Percentiles rank a stretch among this genome's conserved stretches.
phyloP scores from a whole-genome alignment of 257 asterid genomes.

The Nicotiana undulata region DNA sequence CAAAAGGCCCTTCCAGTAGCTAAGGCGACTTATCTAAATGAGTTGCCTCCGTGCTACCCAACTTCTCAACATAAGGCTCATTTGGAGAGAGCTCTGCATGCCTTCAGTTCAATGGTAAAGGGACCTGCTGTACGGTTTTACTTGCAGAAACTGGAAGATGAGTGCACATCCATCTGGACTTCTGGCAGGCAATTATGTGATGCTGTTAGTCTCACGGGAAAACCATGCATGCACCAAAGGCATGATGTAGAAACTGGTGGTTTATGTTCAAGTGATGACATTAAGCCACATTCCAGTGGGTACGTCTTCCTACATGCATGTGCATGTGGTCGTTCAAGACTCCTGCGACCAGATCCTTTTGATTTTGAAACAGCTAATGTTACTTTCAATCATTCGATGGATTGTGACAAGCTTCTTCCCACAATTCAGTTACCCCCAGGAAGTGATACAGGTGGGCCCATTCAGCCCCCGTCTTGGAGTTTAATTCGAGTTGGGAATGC shows the following conservation, averaged over 20 bases:
- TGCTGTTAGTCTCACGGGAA: slow-evolving; percentile 92
- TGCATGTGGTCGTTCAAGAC: slow-evolving; percentile 98
- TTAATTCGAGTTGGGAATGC: slow-evolving; percentile 85
- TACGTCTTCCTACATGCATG: slow-evolving; percentile 95
- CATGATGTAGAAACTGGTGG: slow-evolving; percentile 34
- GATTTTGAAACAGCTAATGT: slow-evolving; percentile 78
- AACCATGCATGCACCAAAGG: slow-evolving; percentile 84
- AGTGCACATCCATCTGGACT: slow-evolving; percentile 78
- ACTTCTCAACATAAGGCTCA: slow-evolving; percentile 73
- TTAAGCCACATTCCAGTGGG: slow-evolving; percentile 80
- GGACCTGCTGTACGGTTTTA: slow-evolving; percentile 70
- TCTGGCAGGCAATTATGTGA: slow-evolving; percentile 92
- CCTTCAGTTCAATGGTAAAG: slow-evolving; percentile 66
- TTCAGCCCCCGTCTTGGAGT: slow-evolving; percentile 59
- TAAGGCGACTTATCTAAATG: slow-evolving; percentile 62
- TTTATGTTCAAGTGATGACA: slow-evolving; percentile 24
- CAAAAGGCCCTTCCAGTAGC: slow-evolving; percentile 81
- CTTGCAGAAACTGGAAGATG: slow-evolving; percentile 57
- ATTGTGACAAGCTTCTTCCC: slow-evolving; percentile 91
- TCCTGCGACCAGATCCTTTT: slow-evolving; percentile 74
- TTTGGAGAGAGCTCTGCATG: slow-evolving; percentile 53
- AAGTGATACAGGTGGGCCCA: slow-evolving; percentile 31
- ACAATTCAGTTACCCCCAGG: slow-evolving; percentile 43
- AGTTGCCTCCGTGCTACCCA: slow-evolving; percentile 77
- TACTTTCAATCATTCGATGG: slow-evolving; percentile 43